phyloP scores from a whole-genome alignment of 768 basidiomycete species.

The Auriscalpium orientale region DNA sequence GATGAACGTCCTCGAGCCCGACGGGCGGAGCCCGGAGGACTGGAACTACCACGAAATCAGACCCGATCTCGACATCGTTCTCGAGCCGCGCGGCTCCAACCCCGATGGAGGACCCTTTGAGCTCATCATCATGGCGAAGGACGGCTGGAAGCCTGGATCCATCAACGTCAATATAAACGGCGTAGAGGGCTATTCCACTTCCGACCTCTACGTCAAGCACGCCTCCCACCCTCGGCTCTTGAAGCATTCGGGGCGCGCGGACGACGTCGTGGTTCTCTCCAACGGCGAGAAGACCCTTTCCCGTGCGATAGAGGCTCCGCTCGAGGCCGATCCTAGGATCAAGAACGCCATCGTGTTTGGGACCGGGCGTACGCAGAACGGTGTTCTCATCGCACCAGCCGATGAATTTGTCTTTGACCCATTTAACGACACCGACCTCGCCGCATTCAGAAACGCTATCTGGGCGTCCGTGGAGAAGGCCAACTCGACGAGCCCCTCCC shows the following conservation, averaged over 20 bases:
- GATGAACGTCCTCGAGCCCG: constrained; percentile 7
- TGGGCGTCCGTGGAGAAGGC: constrained; percentile 17
- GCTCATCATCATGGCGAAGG: background rate
- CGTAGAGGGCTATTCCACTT: constrained; percentile 1
- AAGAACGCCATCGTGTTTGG: constrained; percentile 6
- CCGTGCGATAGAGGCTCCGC: background rate
- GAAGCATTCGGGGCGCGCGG: constrained; percentile 1
- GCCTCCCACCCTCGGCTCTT: background rate
- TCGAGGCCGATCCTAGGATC: constrained; percentile 1
- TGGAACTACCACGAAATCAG: constrained; percentile 7
- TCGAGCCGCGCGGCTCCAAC: background rate
- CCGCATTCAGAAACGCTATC: background rate
- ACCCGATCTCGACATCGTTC: background rate
- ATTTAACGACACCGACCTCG: background rate
- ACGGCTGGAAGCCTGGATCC: constrained; percentile 2
- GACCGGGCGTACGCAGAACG: constrained; percentile 3
- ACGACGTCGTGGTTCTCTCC: constrained; percentile 5
- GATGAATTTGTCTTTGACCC: background rate
- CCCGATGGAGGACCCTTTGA: constrained; percentile 1
- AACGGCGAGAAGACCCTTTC: constrained; percentile 11
- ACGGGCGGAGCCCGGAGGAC: constrained; percentile 1
- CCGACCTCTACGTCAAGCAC: constrained; percentile 1
- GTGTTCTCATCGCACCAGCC: constrained; percentile 6
- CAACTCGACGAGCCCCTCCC: constrained; percentile 13
- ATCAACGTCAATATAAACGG: constrained; percentile 1